Evolutionary conservation across 768 basidiomycete genomes (phyloP).

Genomic region (Cubamyces lactineus): DNA sequence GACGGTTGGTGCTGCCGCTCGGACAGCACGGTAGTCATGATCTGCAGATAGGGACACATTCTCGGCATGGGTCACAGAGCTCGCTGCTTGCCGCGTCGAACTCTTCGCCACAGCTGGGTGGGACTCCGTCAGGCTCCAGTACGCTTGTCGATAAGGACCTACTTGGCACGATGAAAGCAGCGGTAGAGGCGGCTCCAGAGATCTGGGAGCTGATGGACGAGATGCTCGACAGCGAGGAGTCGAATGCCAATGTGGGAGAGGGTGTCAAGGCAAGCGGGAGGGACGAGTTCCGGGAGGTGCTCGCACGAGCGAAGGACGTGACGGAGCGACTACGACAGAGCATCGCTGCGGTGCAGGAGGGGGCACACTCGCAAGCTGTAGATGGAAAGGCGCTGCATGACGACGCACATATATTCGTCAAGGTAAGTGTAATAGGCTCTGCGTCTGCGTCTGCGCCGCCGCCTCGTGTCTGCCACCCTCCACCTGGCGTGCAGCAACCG

Average conservation of each 20-base stretch:
- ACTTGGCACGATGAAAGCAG: conserved; percentile 74
- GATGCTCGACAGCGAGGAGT: conserved; percentile 54
- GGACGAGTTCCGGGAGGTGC: conserved; percentile 51
- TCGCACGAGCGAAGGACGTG: conserved; percentile 64
- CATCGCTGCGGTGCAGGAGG: conserved; percentile 60
- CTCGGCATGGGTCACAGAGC: conserved; percentile 48
- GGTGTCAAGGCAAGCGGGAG: conserved; percentile 19
- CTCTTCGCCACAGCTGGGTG: conserved; percentile 45
- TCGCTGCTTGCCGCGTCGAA: conserved; percentile 46
- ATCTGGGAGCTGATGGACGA: conserved; percentile 86
- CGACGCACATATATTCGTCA: conserved; percentile 80
- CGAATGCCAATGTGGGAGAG: conserved; percentile 31
- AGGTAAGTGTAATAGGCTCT: conserved; percentile 48
- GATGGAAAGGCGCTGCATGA: conserved; percentile 71
- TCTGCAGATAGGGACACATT: conserved; percentile 42
- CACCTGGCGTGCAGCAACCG: not conserved
- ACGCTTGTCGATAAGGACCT: conserved; percentile 78
- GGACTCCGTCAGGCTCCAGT: conserved; percentile 58
- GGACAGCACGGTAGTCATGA: conserved; percentile 16
- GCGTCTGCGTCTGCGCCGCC: not conserved
- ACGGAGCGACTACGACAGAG: conserved; percentile 65
- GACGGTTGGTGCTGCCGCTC: conserved; percentile 28
- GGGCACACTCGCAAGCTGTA: conserved; percentile 44
- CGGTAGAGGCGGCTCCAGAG: conserved; percentile 77
- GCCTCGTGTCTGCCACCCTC: conserved; percentile 14